Evolutionary conservation across 2,329 filamentous ascomycete genomes (phyloP).

Genomic region (Aureobasidium sp.): DNA sequence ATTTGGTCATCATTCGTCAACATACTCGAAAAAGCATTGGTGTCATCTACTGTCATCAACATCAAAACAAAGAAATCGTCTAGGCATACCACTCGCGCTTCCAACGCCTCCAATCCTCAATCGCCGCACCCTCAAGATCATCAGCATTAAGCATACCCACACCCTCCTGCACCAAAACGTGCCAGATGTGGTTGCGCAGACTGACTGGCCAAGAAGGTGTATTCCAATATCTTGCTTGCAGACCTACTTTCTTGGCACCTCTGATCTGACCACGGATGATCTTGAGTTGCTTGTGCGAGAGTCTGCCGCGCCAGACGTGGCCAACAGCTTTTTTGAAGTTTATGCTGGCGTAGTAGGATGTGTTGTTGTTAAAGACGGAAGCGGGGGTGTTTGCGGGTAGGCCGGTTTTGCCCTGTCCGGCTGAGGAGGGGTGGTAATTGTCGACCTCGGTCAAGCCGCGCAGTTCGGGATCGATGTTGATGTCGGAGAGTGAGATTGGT

Average conservation of each 20-base stretch:
- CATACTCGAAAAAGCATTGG: not conserved
- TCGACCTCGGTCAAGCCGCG: not conserved
- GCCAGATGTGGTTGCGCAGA: constrained; percentile 47
- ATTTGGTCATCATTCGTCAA: not conserved
- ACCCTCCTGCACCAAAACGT: constrained; percentile 43
- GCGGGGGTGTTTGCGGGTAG: constrained; percentile 28
- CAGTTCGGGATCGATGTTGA: not conserved
- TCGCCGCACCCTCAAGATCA: constrained; percentile 42
- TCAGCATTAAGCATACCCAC: constrained; percentile 51
- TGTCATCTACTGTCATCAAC: not conserved
- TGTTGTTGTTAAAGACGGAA: constrained; percentile 38
- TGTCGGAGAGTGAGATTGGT: not conserved
- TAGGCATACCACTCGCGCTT: constrained; percentile 14
- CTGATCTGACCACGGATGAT: constrained; percentile 43
- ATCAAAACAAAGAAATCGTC: not conserved
- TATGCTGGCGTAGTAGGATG: constrained; percentile 59
- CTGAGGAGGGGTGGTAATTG: not conserved
- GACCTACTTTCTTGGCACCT: constrained; percentile 41
- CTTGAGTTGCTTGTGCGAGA: constrained; percentile 39
- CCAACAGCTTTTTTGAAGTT: constrained; percentile 48
- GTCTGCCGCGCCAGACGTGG: constrained; percentile 33
- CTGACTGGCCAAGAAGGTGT: constrained; percentile 47
- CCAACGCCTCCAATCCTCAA: constrained; percentile 36
- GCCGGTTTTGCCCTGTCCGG: constrained; percentile 39
- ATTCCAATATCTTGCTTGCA: constrained; percentile 50